Evolutionary conservation across 176 grass and related monocot species (phyloP), one percentile per base, ranked within the genome.

Genomic region (Typha latifolia): DNA sequence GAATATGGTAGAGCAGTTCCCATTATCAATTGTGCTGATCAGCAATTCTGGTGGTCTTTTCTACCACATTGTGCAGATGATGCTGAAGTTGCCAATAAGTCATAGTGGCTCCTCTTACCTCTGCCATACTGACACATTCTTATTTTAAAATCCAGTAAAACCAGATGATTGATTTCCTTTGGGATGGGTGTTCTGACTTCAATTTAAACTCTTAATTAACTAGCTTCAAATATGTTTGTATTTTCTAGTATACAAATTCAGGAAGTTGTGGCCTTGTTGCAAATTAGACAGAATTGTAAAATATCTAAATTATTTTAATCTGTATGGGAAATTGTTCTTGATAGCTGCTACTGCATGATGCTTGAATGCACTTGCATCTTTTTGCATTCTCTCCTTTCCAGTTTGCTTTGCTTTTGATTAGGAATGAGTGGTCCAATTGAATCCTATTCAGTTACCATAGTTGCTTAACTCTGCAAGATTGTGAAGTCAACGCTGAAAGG

Each of bases 101-200:
- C 1, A 4, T 47, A 48, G 68, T 34, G 4, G 12, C 11, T 72
- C 27, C 24, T 2, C 31, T 51, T 37, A 47, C 32, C 34, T 47
- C 32, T 32, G 62, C 56, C 6, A 59, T 59, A 43, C 27, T 62
- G 70, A 62, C 55, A 29, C 53, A 61, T 47, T 49, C 4, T 72
- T 14, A 24, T 62, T 48, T 59, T 59, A 18, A 47, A 18, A 11
- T 70, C 37, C 22, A 62, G 56, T 72, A 62, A 72, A 34, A 61
- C 23, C 8, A 47, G 34, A 27, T 62, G 34, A 62, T 72, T 48
- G 37, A 27, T 27, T 18, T 24, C 37, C 70, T 48, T 26, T 19
- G 34, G 48, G 32, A 27, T 21, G 8, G 24, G 48, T 43, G 11
- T 26, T 13, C 21, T 72, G 47, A 59, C 13, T 62, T 53, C 37